Base-by-base conservation (phyloP, 2,329 filamentous ascomycete species). In the Alternaria rosae region DNA sequence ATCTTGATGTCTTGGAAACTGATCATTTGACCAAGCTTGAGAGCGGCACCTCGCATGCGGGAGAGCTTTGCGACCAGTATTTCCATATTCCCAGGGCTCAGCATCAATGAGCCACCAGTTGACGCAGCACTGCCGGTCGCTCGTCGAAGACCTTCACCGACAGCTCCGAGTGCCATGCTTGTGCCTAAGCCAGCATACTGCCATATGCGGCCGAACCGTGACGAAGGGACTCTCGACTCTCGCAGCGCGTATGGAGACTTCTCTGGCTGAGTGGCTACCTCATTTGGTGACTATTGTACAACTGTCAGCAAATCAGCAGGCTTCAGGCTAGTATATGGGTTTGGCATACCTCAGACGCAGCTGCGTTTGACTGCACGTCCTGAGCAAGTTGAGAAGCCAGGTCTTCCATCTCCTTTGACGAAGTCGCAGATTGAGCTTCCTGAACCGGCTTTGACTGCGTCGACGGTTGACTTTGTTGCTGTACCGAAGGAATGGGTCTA, bases 1-100 rank as follows among this genome's bases (percentile, higher is more conserved):
- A 97, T 93, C 79, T 97, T 98, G 38, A 92, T 89, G 81, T 99
- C 95, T 83, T 99, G 95, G 75, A 99, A 95, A 78, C 93, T 97
- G 85, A 99, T 91, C 91, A 98, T 95, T 82, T 99, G 95, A 1
- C 95, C 96, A 25, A 99, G 82, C 82, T 99, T 99, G 43, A 99
- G 84, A n/a, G 95, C 95, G 6, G 95, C 96, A 38, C 95, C 95
- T 73, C 95, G 89, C 95, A 99, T 99, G 21, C 92, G 91, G 4
- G 94, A 98, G 3, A 99, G 86, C 79, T 96, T 97, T 6, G 92
- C 86, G 2, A 99, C 95, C 9, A 99, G 86, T 50, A 96, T 88
- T 77, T 98, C 94, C 87, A 98, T 93, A 74, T 99, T 99, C 10
- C 85, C 89, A 6, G 92, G 87, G 78, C 92, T 98, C 59, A 99